Evolutionary conservation across 768 basidiomycete species (phyloP), one percentile per base, ranked within the genome.

Genomic region (Kwoniella newhampshirensis): DNA sequence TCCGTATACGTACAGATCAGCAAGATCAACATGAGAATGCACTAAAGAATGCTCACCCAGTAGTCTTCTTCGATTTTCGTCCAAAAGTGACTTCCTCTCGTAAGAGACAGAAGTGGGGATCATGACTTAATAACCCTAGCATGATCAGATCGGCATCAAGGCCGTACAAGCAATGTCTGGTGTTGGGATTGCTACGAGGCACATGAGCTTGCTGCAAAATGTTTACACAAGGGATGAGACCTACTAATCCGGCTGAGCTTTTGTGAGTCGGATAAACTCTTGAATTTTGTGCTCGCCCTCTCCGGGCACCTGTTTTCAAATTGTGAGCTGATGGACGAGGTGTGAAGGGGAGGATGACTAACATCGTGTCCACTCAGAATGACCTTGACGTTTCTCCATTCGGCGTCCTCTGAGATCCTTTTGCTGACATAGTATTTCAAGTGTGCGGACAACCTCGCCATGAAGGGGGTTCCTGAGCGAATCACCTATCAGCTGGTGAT

Each of bases 271-370:
- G 74, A 99, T 98, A 78, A 93, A 99, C 75, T 97, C 96, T 89
- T 98, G 97, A 66, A 99, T 93, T 81, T 99, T 99, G 83, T 99
- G 96, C 75, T 99, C 96, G 58, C 96, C 96, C 78, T 99, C 96
- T 64, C 96, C 96, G 0, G 96, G 96, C 2, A 97, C 73, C 75
- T 76, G 47, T 8, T 21, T n/a, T n/a, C n/a, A 6, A 15, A 23
- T 8, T 12, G 13, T 60, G 40, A 63, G 50, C 28, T 54, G 7
- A 32, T 9, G 21, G 1, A 15, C 5, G 4, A 20, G 12, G 1
- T 15, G 2, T 12, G 15, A 44, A 9, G 2, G 15, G 9, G 18
- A 20, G 2, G 7, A 32, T 1, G n/a, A 60, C 67, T 43, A 51
- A 76, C 93, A 68, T 99, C 94, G 76, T 98, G 92, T 11, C 96